Evolutionary conservation across 345 rosid genomes (phyloP), one percentile per base, ranked within the genome.

Genomic region (Lepidium africanum): DNA sequence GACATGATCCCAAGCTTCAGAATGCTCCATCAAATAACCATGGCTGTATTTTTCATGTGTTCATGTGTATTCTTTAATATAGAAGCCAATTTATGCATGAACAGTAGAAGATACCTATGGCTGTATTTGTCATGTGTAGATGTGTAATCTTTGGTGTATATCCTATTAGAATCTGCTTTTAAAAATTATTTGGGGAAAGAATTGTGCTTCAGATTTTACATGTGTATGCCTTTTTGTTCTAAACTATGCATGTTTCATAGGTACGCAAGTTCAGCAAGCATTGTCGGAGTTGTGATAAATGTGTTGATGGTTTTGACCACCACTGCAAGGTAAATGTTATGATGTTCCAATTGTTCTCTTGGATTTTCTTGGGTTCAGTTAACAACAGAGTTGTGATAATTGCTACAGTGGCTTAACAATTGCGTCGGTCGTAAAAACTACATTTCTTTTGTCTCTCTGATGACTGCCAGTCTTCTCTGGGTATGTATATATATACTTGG

Each of bases 321-420:
- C 96, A 92, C 69, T 92, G 98, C 68, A 82, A 91, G 86, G 98
- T 92, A 83, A 52, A 59, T 40, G 43, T 65, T 72, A 49, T 46
- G 51, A 71, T 74, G 62, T 35, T 66, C 42, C 12, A 1, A 45
- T 33, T 58, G 40, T 21, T 48, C 52, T 41, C 21, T 14, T 42
- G 23, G 42, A 49, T 49, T 39, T 27, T 32, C 13, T 53, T 53
- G 47, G 63, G 59, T 38, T 25, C 46, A 36, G 71, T 60, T 23
- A 48, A 62, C 76, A 61, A 81, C 76, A 16, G 71, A 37, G 47
- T 27, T 69, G 46, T 73, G 43, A 61, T 55, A 58, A 55, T 72
- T 70, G 67, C 12, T 83, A 86, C 89, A 92, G 98, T 92, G 98
- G 98, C 95, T 92, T 36, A 92, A 92, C 84, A 92, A 92, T 78